phyloP scores from a whole-genome alignment of 2,329 filamentous ascomycete genomes.

The Penicillium sp. region DNA sequence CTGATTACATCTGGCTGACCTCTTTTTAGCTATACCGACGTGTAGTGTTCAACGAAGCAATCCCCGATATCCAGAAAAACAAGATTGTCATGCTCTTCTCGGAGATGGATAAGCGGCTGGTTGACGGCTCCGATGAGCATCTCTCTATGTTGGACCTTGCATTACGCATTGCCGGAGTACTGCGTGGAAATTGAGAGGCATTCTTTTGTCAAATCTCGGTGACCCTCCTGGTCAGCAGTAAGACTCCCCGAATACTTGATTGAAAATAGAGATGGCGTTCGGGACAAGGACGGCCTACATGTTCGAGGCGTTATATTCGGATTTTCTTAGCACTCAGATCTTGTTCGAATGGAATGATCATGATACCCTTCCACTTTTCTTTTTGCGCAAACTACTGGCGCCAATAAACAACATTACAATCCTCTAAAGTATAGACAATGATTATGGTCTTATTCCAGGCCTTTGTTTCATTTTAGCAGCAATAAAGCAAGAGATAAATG shows the following conservation, averaged over 20 bases:
- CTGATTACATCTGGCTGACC: slow-evolving; percentile 8
- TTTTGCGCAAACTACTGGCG: not conserved
- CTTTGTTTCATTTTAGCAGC: not conserved
- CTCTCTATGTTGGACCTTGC: slow-evolving; percentile 83
- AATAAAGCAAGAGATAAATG: not conserved
- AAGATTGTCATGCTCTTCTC: slow-evolving; percentile 87
- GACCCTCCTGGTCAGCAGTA: not conserved
- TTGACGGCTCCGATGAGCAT: slow-evolving; percentile 95
- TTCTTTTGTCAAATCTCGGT: too few relatives aligned
- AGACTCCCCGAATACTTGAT: not conserved
- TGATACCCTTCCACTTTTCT: slow-evolving; percentile 8
- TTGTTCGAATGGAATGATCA: slow-evolving; percentile 12
- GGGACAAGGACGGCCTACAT: not conserved
- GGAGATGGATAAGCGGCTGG: slow-evolving; percentile 87
- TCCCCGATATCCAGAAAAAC: slow-evolving; percentile 84
- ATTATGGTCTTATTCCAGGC: not conserved
- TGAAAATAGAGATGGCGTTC: slow-evolving; percentile 6
- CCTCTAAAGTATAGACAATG: too few relatives aligned
- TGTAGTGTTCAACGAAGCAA: slow-evolving; percentile 78
- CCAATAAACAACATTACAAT: not conserved
- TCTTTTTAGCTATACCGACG: slow-evolving; percentile 61
- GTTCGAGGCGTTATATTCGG: slow-evolving; percentile 5
- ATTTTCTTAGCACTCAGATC: slow-evolving; percentile 5
- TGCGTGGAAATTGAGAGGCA: slow-evolving; percentile 45
- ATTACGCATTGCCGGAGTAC: slow-evolving; percentile 73